phyloP scores from a whole-genome alignment of 371 early-diverging fungal genomes.

The Rhizopus sp. region DNA sequence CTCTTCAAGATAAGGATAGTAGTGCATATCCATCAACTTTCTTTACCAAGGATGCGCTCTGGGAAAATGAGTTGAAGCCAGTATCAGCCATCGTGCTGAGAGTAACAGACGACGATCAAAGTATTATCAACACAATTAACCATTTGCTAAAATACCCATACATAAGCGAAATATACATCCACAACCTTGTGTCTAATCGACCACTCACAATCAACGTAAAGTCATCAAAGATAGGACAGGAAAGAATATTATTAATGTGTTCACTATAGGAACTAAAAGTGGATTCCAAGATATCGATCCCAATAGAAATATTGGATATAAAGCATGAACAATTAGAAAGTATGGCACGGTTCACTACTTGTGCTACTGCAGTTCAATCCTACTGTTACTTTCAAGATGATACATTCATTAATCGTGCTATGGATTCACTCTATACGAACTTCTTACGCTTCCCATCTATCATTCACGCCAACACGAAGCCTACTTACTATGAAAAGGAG shows the following conservation, averaged over 20 bases:
- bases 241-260: not conserved
- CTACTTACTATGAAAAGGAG: conserved; percentile 56
- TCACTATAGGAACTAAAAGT: conserved; percentile 11
- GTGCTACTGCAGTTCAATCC: conserved; percentile 57
- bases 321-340: conserved; percentile 50
- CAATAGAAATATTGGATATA: conserved; percentile 48
- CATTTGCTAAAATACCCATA: conserved; percentile 43
- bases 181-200: conserved; percentile 45
- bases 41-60: conserved; percentile 37
- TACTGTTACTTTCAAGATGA: conserved; percentile 70
- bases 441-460: conserved; percentile 57
- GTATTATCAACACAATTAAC: conserved; percentile 44
- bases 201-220: conserved; percentile 34
- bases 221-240: not conserved
- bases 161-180: conserved; percentile 58
- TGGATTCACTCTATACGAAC: conserved; percentile 66
- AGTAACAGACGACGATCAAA: conserved; percentile 44
- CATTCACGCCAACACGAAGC: conserved; percentile 63
- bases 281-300: conserved; percentile 11
- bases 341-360: conserved; percentile 61
- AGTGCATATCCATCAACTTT: conserved; percentile 41
- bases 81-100: conserved; percentile 59
- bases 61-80: conserved; percentile 44
- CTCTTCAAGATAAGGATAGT: conserved; percentile 13
- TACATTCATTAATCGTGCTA: conserved; percentile 52